Conservation (phyloP, 768 basidiomycete genomes). For the Hericium coralloides region DNA sequence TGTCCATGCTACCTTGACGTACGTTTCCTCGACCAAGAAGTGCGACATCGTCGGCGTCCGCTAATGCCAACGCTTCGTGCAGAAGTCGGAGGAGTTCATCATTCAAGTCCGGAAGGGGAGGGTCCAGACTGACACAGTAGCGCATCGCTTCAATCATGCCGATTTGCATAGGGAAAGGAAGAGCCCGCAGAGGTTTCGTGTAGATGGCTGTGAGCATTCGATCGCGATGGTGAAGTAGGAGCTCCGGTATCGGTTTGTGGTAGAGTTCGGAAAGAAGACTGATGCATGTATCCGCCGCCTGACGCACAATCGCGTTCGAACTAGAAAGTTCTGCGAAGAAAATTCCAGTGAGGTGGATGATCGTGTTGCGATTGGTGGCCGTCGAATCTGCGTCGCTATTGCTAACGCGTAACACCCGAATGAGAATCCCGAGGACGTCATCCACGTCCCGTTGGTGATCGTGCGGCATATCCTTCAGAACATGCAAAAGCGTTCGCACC, state of each 20-base stretch:
- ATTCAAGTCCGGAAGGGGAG: constrained; percentile 84
- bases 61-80: constrained; percentile 89
- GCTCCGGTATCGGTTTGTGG: constrained; percentile 60
- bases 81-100: constrained; percentile 88
- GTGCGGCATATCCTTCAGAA: constrained; percentile 88
- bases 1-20: constrained; percentile 71
- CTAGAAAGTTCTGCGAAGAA: constrained; percentile 86
- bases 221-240: constrained; percentile 80
- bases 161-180: constrained; percentile 92
- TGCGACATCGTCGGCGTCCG: constrained; percentile 89
- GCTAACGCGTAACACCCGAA: constrained; percentile 54
- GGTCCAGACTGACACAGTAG: constrained; percentile 83
- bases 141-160: constrained; percentile 97
- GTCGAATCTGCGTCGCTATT: constrained; percentile 40
- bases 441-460: constrained; percentile 80
- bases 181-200: constrained; percentile 91
- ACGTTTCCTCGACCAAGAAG: constrained; percentile 66
- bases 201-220: constrained; percentile 85
- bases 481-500: constrained; percentile 80
- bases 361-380: constrained; percentile 37
- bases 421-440: constrained; percentile 71
- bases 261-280: constrained; percentile 67
- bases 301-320: constrained; percentile 76
- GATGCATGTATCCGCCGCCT: constrained; percentile 76
- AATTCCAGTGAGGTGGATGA: constrained; percentile 67